Conservation (phyloP, 1,139 yeast species). For the Yamadazyma buinensis region DNA sequence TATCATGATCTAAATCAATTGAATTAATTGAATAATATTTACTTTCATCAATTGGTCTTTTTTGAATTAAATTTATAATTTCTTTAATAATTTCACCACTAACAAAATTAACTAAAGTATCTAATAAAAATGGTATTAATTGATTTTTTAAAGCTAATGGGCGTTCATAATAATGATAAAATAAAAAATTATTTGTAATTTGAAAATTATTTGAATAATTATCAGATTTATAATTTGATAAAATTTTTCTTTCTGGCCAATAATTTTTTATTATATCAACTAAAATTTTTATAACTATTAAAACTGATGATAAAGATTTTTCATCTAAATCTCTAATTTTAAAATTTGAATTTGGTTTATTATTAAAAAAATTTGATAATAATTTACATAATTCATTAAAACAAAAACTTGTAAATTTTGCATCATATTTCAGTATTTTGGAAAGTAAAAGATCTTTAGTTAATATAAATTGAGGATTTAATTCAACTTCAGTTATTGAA, state of each 20-base stretch:
- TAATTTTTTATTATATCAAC: constrained; percentile 24
- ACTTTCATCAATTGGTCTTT: constrained; percentile 15
- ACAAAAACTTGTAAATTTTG: constrained; percentile 16
- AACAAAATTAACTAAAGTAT: constrained; percentile 18
- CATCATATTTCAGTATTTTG: constrained; percentile 18
- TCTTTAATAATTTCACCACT: constrained; percentile 21
- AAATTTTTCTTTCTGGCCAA: constrained; percentile 23
- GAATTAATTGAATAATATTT: constrained; percentile 5
- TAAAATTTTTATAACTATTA: constrained; percentile 31
- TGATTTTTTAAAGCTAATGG: constrained; percentile 17
- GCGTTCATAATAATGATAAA: constrained; percentile 21
- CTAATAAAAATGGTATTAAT: constrained; percentile 16
- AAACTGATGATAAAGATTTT: constrained; percentile 29
- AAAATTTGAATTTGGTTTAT: constrained; percentile 6
- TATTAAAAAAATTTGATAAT: constrained; percentile 3
- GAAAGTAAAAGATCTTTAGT: constrained; percentile 30
- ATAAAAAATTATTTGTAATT: constrained; percentile 19
- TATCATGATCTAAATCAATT: neutral
- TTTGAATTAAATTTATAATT: constrained; percentile 19
- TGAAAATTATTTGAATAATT: constrained; percentile 15
- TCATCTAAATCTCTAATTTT: constrained; percentile 32
- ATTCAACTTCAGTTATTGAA: constrained; percentile 40
- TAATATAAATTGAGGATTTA: constrained; percentile 36
- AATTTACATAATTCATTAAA: constrained; percentile 20
- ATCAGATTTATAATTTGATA: constrained; percentile 11